These are phyloP conservation scores for Nitzschia palea DNA, from an alignment of 108 stramenopile genomes.

Conservation along the genomic window DNA sequence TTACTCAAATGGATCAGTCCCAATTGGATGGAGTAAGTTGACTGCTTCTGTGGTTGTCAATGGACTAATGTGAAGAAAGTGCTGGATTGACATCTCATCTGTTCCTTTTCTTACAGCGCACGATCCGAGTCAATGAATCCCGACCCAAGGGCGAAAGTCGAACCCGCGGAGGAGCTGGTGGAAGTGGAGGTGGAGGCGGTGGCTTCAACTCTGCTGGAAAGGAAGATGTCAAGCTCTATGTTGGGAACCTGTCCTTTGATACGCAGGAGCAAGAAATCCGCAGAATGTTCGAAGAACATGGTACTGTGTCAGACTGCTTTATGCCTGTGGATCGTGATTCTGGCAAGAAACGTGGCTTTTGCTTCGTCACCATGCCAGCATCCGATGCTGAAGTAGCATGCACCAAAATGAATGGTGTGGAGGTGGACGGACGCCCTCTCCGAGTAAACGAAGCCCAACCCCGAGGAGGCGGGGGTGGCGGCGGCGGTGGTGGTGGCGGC, in stretches of 20 bases:
- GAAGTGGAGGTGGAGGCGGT: constrained; percentile 61
- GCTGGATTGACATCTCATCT: neutral
- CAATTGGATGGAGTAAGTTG: constrained; percentile 69
- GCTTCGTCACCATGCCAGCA: constrained; percentile 88
- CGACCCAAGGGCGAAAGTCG: constrained; percentile 76
- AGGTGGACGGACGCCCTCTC: constrained; percentile 82
- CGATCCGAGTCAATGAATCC: constrained; percentile 89
- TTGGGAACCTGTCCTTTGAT: constrained; percentile 92
- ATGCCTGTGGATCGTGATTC: constrained; percentile 84
- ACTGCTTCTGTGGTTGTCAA: neutral
- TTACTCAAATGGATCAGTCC: constrained; percentile 80
- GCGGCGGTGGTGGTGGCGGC: constrained; percentile 35
- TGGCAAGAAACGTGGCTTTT: constrained; percentile 84
- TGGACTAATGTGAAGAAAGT: neutral
- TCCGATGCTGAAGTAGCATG: constrained; percentile 81
- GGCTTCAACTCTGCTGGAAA: constrained; percentile 74
- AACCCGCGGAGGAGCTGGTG: constrained; percentile 40
- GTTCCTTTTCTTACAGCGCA: constrained; percentile 32
- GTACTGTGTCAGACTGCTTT: constrained; percentile 83
- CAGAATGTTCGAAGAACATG: constrained; percentile 81
- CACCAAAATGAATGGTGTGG: constrained; percentile 73
- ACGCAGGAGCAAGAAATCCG: constrained; percentile 75
- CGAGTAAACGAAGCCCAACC: constrained; percentile 91
- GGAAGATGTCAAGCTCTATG: constrained; percentile 85
- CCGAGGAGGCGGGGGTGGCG: constrained; percentile 55